phyloP scores from a whole-genome alignment of 345 rosid genomes.

The Cardiospermum halicacabum region DNA sequence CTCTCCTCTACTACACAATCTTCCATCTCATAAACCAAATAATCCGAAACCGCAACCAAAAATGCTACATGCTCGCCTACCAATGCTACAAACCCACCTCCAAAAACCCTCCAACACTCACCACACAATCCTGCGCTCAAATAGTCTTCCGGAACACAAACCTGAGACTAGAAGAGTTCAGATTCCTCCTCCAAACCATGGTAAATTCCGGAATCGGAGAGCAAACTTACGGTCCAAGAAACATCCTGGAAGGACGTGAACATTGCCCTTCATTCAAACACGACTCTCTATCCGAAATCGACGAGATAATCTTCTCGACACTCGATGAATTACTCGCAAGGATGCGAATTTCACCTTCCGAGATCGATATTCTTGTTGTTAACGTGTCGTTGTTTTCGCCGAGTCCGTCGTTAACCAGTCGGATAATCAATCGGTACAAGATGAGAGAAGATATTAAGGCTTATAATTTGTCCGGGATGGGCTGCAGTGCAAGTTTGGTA shows the following conservation, averaged over 20 bases:
- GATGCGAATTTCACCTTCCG: conserved; percentile 45
- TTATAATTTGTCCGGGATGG: conserved; percentile 68
- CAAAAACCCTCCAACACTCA: conserved; percentile 40
- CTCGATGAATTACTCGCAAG: conserved; percentile 51
- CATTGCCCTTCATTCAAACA: conserved; percentile 35
- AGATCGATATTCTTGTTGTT: conserved; percentile 57
- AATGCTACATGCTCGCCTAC: conserved; percentile 65
- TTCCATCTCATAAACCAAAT: too few relatives aligned
- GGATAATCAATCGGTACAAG: conserved; percentile 60
- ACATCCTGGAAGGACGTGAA: conserved; percentile 51
- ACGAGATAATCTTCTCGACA: conserved; percentile 50
- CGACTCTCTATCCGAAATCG: conserved; percentile 47
- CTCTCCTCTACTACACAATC: too few relatives aligned
- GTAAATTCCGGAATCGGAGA: conserved; percentile 71
- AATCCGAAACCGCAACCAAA: conserved; percentile 26
- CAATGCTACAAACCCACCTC: conserved; percentile 53
- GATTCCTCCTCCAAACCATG: conserved; percentile 60
- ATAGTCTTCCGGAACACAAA: conserved; percentile 47
- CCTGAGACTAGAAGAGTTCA: conserved; percentile 55
- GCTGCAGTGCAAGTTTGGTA: conserved; percentile 58
- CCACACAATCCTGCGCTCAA: conserved; percentile 40
- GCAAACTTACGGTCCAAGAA: conserved; percentile 55
- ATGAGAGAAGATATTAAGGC: conserved; percentile 56
- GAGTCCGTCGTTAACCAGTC: conserved; percentile 55
- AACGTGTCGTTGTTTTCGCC: conserved; percentile 67